Evolutionary conservation across 2,329 filamentous ascomycete genomes (phyloP).

Genomic region (Venturia aucupariae): DNA sequence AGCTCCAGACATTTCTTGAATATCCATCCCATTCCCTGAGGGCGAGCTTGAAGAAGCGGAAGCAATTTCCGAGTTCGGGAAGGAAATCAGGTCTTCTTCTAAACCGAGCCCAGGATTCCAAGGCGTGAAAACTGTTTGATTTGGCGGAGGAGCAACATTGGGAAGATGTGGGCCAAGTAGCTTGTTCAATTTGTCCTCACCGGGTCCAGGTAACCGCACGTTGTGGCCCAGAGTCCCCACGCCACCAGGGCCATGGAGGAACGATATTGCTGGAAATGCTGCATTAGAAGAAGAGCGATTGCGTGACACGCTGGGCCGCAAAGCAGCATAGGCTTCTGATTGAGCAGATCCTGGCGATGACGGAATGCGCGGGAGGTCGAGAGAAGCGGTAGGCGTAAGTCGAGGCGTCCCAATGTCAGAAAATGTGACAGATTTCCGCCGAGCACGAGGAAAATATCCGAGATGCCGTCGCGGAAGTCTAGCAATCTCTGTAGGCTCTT

Average conservation of each 20-base stretch:
- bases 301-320: slow-evolving; percentile 28
- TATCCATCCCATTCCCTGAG: slow-evolving; percentile 30
- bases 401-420: slow-evolving; percentile 44
- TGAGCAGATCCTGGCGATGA: slow-evolving; percentile 18
- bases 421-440: slow-evolving; percentile 71
- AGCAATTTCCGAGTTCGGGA: not conserved
- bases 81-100: slow-evolving; percentile 11
- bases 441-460: slow-evolving; percentile 83
- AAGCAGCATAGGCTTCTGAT: slow-evolving; percentile 6
- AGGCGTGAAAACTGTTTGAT: slow-evolving; percentile 44
- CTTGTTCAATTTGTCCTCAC: slow-evolving; percentile 72
- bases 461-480: slow-evolving; percentile 71
- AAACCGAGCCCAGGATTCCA: slow-evolving; percentile 27
- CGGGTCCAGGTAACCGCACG: slow-evolving; percentile 68
- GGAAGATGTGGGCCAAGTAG: slow-evolving; percentile 79
- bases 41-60: slow-evolving; percentile 17
- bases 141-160: slow-evolving; percentile 52
- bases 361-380: slow-evolving; percentile 47
- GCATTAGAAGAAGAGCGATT: slow-evolving; percentile 27
- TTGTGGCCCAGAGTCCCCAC: slow-evolving; percentile 71
- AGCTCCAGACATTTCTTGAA: slow-evolving; percentile 78
- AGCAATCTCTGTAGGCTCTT: slow-evolving; percentile 71
- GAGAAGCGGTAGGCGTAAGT: slow-evolving; percentile 58
- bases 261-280: slow-evolving; percentile 26
- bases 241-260: slow-evolving; percentile 76